These are phyloP conservation scores for Reticulascus tulasneorum DNA, from an alignment of 2,329 filamentous ascomycete species.

Conservation along the genomic window DNA sequence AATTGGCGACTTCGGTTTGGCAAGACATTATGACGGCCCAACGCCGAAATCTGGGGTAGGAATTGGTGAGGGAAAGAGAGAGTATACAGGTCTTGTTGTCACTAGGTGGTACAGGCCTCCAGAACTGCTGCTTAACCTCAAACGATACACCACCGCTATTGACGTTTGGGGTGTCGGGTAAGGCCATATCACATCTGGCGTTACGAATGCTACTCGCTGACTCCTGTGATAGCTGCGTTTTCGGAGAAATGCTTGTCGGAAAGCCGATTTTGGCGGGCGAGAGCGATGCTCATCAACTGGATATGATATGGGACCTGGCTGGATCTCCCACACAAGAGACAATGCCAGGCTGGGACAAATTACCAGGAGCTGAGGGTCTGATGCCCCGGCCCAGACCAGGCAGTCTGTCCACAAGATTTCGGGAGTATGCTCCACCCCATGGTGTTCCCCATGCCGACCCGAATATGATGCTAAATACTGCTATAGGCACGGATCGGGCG, in stretches of 20 bases:
- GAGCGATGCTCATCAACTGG: constrained; percentile 83
- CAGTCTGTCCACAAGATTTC: constrained; percentile 70
- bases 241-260: constrained; percentile 93
- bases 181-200: constrained; percentile 24
- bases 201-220: constrained; percentile 15
- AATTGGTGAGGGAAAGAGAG: constrained; percentile 78
- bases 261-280: constrained; percentile 90
- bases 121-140: constrained; percentile 82
- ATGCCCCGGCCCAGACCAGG: constrained; percentile 58
- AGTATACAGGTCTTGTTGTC: constrained; percentile 96
- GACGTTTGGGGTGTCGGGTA: constrained; percentile 98
- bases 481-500: constrained; percentile 66
- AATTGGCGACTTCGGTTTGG: constrained; percentile 95
- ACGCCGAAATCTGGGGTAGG: constrained; percentile 73
- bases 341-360: constrained; percentile 85
- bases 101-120: constrained; percentile 96
- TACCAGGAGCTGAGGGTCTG: constrained; percentile 78
- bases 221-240: constrained; percentile 68
- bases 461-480: constrained; percentile 16
- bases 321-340: constrained; percentile 83
- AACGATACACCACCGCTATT: constrained; percentile 93
- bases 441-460: too few relatives aligned
- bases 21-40: constrained; percentile 84
- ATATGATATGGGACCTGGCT: constrained; percentile 90
- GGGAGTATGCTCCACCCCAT: too few relatives aligned